Base-by-base conservation (phyloP, 805 yeast species). In the Metschnikowia baotianmanensis region DNA sequence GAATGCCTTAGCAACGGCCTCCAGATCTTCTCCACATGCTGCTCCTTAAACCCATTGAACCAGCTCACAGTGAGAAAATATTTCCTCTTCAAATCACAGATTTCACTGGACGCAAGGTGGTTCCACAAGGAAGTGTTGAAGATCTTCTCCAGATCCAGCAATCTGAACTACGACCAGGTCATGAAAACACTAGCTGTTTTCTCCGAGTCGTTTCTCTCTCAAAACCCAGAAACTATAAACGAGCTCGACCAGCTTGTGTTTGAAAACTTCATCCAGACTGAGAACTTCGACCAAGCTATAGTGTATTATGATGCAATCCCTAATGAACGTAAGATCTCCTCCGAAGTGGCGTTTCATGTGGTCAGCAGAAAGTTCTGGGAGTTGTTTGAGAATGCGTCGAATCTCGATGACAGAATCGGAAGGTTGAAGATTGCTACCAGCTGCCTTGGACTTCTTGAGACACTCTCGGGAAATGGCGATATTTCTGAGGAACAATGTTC, bases 321-420 rank as follows among this genome's bases (percentile, higher is more conserved):
- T 40, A 48, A 8, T 41, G 36, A 1, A 47, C 53, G 22, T 52
- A 46, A 33, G 44, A 50, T 13, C 39, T 59, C 16, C 33, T 5
- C 41, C 13, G 31, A 37, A 21, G 23, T 30, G 13, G 31, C 36
- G n/a, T 35, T 38, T 13, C 31, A 37, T 9, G 18, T 31, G 27
- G 43, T 61, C 1, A 13, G 46, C 15, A 52, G 57, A 23, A 59
- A 60, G 43, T 65, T 67, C 39, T 67, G 72, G 71, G 61, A 58
- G 21, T 53, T 60, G 9, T 53, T 62, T 38, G 54, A 62, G 30
- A 41, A 43, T 17, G 61, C 72, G 0, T 40, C 61, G 2, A 57
- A 48, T 31, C 47, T 68, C n/a, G 63, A 67, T 36, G 71, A 67
- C 4, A 58, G 53, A 22, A 47, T 53, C 9, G 71, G 70, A 1